These are phyloP conservation scores for Cladophialophora psammophila DNA, from an alignment of 2,329 filamentous ascomycete species.

Conservation along the genomic window DNA sequence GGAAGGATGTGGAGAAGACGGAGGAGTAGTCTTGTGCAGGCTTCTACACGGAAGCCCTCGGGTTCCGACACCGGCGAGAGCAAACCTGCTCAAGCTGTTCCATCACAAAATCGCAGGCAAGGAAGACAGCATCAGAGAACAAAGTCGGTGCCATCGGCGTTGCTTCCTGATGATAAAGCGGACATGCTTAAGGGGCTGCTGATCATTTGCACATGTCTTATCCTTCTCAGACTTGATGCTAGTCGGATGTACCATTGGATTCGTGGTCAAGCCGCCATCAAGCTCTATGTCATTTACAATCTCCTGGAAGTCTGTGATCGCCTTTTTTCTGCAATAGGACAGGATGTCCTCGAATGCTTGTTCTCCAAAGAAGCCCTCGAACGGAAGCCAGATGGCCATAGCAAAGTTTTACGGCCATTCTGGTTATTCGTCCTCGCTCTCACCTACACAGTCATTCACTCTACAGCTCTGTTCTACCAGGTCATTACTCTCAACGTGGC, in stretches of 20 bases:
- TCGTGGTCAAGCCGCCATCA: slow-evolving; percentile 93
- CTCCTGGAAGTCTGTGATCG: slow-evolving; percentile 90
- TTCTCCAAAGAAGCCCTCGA: slow-evolving; percentile 94
- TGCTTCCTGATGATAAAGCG: slow-evolving; percentile 90
- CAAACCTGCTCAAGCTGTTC: slow-evolving; percentile 42
- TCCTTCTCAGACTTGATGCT: slow-evolving; percentile 90
- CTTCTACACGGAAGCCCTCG: slow-evolving; percentile 21
- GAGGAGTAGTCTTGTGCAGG: slow-evolving; percentile 48
- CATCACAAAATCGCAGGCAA: slow-evolving; percentile 14
- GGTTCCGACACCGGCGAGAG: slow-evolving; percentile 48
- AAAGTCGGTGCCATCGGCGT: slow-evolving; percentile 82
- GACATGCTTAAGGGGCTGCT: slow-evolving; percentile 90
- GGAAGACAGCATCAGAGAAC: slow-evolving; percentile 69
- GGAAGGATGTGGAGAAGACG: slow-evolving; percentile 74
- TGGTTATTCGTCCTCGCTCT: slow-evolving; percentile 90
- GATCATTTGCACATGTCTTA: slow-evolving; percentile 82
- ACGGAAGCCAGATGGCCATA: slow-evolving; percentile 83
- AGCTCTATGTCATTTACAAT: slow-evolving; percentile 98
- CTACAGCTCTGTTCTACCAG: slow-evolving; percentile 91
- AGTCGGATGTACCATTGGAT: slow-evolving; percentile 99
- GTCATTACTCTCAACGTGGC: slow-evolving; percentile 98
- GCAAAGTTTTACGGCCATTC: slow-evolving; percentile 85
- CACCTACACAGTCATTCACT: slow-evolving; percentile 85
- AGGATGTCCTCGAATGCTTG: slow-evolving; percentile 94
- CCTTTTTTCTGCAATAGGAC: slow-evolving; percentile 86